Evolutionary conservation across 768 basidiomycete species (phyloP).

Genomic region (Pleurotus citrinopileatus): DNA sequence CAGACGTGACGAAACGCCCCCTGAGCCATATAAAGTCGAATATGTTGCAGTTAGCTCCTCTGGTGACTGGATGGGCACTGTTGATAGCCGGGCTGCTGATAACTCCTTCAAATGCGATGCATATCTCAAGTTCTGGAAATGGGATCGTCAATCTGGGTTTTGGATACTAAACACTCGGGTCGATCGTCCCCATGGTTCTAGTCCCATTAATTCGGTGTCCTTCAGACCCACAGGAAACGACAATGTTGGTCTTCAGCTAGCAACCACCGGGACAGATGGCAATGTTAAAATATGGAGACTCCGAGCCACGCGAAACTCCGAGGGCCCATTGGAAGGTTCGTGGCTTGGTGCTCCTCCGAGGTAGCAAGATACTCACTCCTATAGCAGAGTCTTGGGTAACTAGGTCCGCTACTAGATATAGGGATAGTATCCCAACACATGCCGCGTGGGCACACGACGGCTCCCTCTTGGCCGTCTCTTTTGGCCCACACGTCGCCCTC

Average conservation of each 20-base stretch:
- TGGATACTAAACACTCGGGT: slow-evolving; percentile 87
- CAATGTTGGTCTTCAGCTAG: slow-evolving; percentile 41
- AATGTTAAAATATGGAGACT: slow-evolving; percentile 81
- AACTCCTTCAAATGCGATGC: slow-evolving; percentile 64
- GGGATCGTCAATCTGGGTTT: slow-evolving; percentile 59
- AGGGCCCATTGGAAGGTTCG: slow-evolving; percentile 52
- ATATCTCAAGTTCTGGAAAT: slow-evolving; percentile 89
- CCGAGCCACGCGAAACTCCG: slow-evolving; percentile 41
- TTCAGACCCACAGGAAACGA: slow-evolving; percentile 56
- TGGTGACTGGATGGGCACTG: slow-evolving; percentile 91
- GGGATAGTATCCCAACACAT: slow-evolving; percentile 61
- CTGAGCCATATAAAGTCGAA: slow-evolving; percentile 78
- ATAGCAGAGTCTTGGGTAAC: slow-evolving; percentile 73
- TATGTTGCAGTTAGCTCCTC: slow-evolving; percentile 58
- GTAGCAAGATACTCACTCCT: neutral
- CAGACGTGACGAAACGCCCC: slow-evolving; percentile 68
- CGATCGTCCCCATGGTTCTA: slow-evolving; percentile 78
- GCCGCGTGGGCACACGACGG: slow-evolving; percentile 83
- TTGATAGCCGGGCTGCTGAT: slow-evolving; percentile 73
- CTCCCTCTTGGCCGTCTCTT: slow-evolving; percentile 76
- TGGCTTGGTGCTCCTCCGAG: slow-evolving; percentile 10
- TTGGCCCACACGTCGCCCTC: slow-evolving; percentile 64
- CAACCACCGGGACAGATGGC: slow-evolving; percentile 75
- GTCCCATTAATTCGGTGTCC: slow-evolving; percentile 56
- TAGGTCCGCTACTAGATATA: slow-evolving; percentile 70